These are phyloP conservation scores for Chaetomium sp. DNA, from an alignment of 2,329 filamentous ascomycete species.

Conservation along the genomic window DNA sequence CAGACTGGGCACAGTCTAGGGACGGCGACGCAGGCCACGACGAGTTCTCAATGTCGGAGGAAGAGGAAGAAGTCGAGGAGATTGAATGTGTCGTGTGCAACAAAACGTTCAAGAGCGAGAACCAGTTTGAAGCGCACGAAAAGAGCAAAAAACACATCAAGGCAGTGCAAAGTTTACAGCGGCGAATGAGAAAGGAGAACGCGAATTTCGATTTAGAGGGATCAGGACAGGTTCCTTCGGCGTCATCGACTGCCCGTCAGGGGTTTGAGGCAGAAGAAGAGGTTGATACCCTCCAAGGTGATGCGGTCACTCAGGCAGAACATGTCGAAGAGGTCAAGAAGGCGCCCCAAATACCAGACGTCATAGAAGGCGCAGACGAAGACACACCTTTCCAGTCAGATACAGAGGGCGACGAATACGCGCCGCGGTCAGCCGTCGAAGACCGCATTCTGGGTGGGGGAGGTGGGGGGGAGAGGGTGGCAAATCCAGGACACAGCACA, in stretches of 20 bases:
- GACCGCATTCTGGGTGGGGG: conserved; percentile 41
- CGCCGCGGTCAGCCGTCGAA: conserved; percentile 48
- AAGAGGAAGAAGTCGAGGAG: conserved; percentile 59
- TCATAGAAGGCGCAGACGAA: not conserved
- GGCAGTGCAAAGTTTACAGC: conserved; percentile 75
- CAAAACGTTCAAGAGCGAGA: conserved; percentile 85
- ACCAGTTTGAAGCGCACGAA: conserved; percentile 88
- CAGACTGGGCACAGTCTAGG: conserved; percentile 72
- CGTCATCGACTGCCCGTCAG: not conserved
- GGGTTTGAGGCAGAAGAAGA: conserved; percentile 39
- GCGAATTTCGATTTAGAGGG: conserved; percentile 55
- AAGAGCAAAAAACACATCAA: conserved; percentile 96
- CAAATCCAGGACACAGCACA: not conserved
- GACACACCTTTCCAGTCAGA: conserved; percentile 9
- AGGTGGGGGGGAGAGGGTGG: conserved; percentile 18
- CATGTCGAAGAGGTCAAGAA: not conserved
- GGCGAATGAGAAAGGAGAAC: conserved; percentile 83
- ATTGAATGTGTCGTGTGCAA: conserved; percentile 78
- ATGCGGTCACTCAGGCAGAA: not conserved
- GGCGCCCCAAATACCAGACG: not conserved
- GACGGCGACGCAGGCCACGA: conserved; percentile 53
- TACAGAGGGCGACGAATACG: conserved; percentile 48
- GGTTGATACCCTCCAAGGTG: not conserved
- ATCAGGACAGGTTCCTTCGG: conserved; percentile 6
- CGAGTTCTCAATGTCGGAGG: conserved; percentile 61